Evolutionary conservation across 2,329 filamentous ascomycete genomes (phyloP).

Genomic region (Nemania sp.): DNA sequence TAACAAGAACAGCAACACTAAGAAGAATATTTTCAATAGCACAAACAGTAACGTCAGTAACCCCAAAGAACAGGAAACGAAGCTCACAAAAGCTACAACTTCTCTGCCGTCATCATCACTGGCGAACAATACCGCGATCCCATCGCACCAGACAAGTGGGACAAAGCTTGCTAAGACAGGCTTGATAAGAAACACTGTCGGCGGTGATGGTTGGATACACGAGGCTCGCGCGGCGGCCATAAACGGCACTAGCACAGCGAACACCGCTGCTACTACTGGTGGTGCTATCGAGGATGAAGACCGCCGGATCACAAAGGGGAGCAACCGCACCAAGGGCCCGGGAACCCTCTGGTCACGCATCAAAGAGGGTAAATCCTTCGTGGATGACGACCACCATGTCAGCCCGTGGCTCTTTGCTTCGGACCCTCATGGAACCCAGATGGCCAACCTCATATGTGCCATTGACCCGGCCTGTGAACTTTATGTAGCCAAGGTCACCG

Average conservation of each 20-base stretch:
- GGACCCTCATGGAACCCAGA: conserved; percentile 16
- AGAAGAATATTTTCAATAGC: no score
- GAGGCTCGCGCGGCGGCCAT: no score
- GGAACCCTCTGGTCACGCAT: neutral
- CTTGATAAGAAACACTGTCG: no score
- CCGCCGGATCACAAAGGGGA: no score
- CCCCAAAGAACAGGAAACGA: no score
- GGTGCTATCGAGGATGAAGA: neutral
- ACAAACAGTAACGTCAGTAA: no score
- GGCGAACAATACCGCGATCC: neutral
- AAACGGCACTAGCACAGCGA: neutral
- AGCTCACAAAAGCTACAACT: no score
- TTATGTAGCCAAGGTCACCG: neutral
- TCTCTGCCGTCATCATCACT: no score
- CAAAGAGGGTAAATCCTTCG: conserved; percentile 2
- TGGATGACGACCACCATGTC: neutral
- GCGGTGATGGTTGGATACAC: no score
- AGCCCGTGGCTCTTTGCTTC: conserved; percentile 14
- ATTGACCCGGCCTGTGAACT: conserved; percentile 14
- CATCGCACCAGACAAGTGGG: no score
- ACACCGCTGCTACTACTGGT: neutral
- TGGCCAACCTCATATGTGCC: conserved; percentile 18
- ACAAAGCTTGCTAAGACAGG: neutral
- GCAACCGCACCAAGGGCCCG: neutral
- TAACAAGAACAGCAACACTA: no score